Conservation (phyloP, 305 asterid genomes). For the Solanum hybrid region DNA sequence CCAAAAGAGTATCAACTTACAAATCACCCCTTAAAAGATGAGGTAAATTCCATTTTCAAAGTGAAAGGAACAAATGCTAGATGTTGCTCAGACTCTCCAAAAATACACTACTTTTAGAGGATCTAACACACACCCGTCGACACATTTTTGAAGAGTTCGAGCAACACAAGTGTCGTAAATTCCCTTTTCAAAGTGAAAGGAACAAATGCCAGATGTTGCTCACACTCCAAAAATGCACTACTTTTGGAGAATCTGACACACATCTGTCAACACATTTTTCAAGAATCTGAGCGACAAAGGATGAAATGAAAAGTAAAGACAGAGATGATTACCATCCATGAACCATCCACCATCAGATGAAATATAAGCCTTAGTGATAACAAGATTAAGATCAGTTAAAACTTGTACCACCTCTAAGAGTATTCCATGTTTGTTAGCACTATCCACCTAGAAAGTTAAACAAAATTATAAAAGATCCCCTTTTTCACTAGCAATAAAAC, state of each 20-base stretch:
- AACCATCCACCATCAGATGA: slow-evolving; percentile 22
- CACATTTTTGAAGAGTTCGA: neutral
- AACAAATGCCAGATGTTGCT: neutral
- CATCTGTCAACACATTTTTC: neutral
- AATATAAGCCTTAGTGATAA: slow-evolving; percentile 15
- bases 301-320: neutral
- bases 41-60: neutral
- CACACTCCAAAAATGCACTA: neutral
- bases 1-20: neutral
- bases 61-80: neutral
- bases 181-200: neutral
- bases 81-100: neutral
- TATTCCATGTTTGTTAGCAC: slow-evolving; percentile 19
- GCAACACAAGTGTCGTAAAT: neutral
- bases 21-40: neutral
- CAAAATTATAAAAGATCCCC: neutral
- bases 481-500: neutral
- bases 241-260: neutral
- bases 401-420: slow-evolving; percentile 16
- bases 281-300: neutral
- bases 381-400: slow-evolving; percentile 17
- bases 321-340: slow-evolving; percentile 18
- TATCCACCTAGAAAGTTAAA: slow-evolving; percentile 9
- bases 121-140: neutral
- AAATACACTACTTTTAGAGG: neutral